Evolutionary conservation across 192 early-diverging fungal genomes (phyloP), one percentile per base, ranked within the genome.

Genomic region (Backusella luteola): DNA sequence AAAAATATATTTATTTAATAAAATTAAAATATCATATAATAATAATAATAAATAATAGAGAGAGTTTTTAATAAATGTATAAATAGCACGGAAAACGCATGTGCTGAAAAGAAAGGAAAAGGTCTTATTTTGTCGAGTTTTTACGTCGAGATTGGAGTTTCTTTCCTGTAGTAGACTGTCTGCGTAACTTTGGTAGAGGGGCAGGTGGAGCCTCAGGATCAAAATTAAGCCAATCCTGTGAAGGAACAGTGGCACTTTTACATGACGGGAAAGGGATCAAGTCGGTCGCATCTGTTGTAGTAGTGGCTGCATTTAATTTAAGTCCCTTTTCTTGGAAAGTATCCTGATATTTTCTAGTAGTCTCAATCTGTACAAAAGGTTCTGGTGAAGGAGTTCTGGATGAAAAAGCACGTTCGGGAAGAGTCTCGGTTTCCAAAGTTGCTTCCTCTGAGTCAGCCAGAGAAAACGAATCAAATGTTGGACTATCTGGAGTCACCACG

Each of bases 211-310:
- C 21, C 23, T 74, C 73, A 15, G 73, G 73, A 66, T 63, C 53
- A 4, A 21, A 39, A 63, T 44, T 74, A 12, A 74, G 29, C 73
- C 73, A 74, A 29, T 66, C 56, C n/a, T 74, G 38, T 23, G 73
- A 74, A 66, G 73, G 73, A 9, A 42, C 17, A 29, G 73, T 74
- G 12, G 73, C 73, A 63, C 73, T 74, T 66, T 74, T 74, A 29
- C 56, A 21, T 32, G 39, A 26, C 3, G 70, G 41, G 6, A 26
- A 4, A 34, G 39, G 26, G 32, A 29, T 32, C 1, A n/a, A 19
- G 9, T 63, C 23, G 23, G 23, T 49, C 19, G 6, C 3, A 70
- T 70, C 39, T 41, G 17, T 12, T 42, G 26, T 23, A 19, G 23
- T 42, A 12, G 36, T 29, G 7, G 12, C 41, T 29, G 70, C 49